phyloP scores from a whole-genome alignment of 225 moss, liverwort and hornwort species.

The Sphagnum contortum region DNA sequence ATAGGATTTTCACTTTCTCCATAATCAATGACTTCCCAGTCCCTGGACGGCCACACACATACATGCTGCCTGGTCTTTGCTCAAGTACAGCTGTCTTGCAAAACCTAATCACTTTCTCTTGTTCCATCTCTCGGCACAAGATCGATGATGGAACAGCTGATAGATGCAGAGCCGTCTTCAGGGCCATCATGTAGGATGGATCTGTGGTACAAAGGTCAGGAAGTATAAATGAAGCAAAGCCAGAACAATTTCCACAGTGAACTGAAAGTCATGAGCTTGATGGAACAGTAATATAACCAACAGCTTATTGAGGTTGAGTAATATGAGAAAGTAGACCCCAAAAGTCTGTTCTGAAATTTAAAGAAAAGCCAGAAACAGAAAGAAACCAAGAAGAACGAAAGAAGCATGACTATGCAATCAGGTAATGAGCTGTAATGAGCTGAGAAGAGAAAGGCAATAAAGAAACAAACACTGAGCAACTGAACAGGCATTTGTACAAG shows the following conservation, averaged over 20 bases:
- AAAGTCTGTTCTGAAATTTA: not conserved
- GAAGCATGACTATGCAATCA: not conserved
- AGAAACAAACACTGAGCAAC: conserved; percentile 7
- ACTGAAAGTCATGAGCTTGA: not conserved
- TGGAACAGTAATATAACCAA: not conserved
- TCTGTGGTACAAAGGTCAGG: conserved; percentile 19
- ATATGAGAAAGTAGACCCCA: too few species aligned
- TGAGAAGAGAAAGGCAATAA: conserved; percentile 4
- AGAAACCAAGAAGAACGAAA: conserved; percentile 3
- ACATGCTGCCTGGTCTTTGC: conserved; percentile 71
- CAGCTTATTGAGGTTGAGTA: not conserved
- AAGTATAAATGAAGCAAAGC: not conserved
- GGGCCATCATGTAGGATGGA: conserved; percentile 39
- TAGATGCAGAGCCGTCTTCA: conserved; percentile 79
- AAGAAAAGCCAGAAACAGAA: conserved; percentile 3
- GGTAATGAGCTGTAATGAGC: not conserved
- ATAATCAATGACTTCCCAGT: conserved; percentile 81
- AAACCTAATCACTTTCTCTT: conserved; percentile 58
- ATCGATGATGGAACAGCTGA: conserved; percentile 65
- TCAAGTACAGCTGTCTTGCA: conserved; percentile 62
- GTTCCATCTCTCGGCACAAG: conserved; percentile 67
- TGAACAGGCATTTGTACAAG: conserved; percentile 3
- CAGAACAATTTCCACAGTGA: not conserved
- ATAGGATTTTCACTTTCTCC: conserved; percentile 67
- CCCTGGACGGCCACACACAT: conserved; percentile 83